These are phyloP conservation scores for Funneliformis geosporum DNA, from an alignment of 192 early-diverging fungal species.

Conservation along the genomic window DNA sequence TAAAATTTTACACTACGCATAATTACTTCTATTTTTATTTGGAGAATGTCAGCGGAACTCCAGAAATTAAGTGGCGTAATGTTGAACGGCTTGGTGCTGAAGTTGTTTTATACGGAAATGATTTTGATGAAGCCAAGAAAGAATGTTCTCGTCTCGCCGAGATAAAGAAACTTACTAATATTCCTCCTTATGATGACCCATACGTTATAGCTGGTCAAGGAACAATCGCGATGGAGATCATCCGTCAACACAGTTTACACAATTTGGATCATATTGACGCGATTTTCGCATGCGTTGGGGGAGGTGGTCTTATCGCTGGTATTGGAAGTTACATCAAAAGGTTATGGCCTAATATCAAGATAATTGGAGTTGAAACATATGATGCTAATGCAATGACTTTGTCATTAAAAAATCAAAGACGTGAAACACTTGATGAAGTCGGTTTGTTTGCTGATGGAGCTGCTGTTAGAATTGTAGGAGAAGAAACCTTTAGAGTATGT, in stretches of 20 bases:
- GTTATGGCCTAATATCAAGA: slow-evolving; percentile 81
- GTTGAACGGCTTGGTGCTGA: slow-evolving; percentile 88
- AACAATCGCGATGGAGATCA: slow-evolving; percentile 87
- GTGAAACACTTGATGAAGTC: slow-evolving; percentile 74
- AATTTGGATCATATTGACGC: slow-evolving; percentile 71
- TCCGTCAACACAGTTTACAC: slow-evolving; percentile 61
- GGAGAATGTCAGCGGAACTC: slow-evolving; percentile 45
- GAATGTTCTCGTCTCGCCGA: slow-evolving; percentile 76
- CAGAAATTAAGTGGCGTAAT: slow-evolving; percentile 87
- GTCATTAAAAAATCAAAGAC: slow-evolving; percentile 65
- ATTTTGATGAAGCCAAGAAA: slow-evolving; percentile 93
- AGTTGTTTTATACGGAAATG: slow-evolving; percentile 86
- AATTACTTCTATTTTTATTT: neutral
- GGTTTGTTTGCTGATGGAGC: slow-evolving; percentile 98
- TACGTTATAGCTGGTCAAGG: slow-evolving; percentile 99
- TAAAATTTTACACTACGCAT: neutral
- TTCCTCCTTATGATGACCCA: slow-evolving; percentile 98
- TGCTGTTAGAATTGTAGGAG: slow-evolving; percentile 88
- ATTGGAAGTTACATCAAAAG: slow-evolving; percentile 93
- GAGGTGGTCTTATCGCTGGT: slow-evolving; percentile 93
- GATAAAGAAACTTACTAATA: slow-evolving; percentile 79
- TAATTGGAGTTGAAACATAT: slow-evolving; percentile 89
- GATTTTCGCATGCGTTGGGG: slow-evolving; percentile 91
- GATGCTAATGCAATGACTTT: slow-evolving; percentile 90
- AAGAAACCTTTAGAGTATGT: slow-evolving; percentile 84